Conservation (phyloP, 306 rosid species). For the Gillenia trifoliata region DNA sequence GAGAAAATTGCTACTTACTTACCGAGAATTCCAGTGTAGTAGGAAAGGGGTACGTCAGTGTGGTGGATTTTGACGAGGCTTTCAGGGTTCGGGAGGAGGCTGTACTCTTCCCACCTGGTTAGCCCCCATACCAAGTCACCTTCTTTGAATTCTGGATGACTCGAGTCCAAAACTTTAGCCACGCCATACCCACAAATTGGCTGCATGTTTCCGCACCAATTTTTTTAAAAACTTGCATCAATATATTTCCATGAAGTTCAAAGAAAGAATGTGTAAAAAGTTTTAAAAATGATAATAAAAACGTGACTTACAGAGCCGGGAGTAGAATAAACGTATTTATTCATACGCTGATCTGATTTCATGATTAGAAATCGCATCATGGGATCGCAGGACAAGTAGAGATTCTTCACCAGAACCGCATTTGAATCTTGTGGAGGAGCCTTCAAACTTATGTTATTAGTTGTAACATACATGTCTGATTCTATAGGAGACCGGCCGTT, state of each 20-base stretch:
- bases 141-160: conserved; percentile 35
- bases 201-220: neutral
- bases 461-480: conserved; percentile 7
- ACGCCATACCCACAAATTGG: conserved; percentile 33
- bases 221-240: no score
- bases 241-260: neutral
- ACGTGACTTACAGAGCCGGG: neutral
- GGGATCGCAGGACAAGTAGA: conserved; percentile 24
- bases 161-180: conserved; percentile 40
- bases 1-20: neutral
- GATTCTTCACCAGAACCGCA: neutral
- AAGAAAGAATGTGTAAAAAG: neutral
- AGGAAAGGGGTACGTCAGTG: conserved; percentile 44
- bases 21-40: conserved; percentile 33
- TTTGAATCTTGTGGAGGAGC: neutral
- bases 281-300: no score
- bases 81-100: conserved; percentile 25
- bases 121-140: conserved; percentile 48
- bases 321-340: neutral
- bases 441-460: neutral
- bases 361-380: neutral
- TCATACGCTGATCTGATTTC: neutral
- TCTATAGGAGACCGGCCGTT: neutral
- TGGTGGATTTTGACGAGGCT: conserved; percentile 37
- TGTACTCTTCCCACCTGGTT: conserved; percentile 56